Percentiles rank a stretch among this genome's conserved stretches.
Evolutionary conservation across 768 basidiomycete genomes (phyloP).

Genomic region (Russula brevipes): DNA sequence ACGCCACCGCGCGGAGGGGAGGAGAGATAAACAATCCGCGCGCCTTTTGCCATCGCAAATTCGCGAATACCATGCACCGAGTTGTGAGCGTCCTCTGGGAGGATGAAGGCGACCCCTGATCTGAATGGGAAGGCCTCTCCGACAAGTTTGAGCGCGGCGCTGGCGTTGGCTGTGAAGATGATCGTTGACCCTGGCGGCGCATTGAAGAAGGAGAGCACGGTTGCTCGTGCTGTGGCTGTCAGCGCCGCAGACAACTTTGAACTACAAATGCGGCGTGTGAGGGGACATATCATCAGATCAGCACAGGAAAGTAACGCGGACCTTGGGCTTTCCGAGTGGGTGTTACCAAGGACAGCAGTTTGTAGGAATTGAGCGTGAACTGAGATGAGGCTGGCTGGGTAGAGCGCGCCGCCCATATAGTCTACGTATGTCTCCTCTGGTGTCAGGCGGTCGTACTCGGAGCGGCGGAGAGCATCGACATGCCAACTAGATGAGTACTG

Average conservation of each 20-base stretch:
- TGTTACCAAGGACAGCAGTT: conserved; percentile 68
- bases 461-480: conserved; percentile 59
- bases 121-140: conserved; percentile 76
- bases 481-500: conserved; percentile 69
- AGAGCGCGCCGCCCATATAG: conserved; percentile 80
- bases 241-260: conserved; percentile 64
- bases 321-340: conserved; percentile 81
- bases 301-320: conserved; percentile 28
- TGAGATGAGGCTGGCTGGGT: conserved; percentile 70
- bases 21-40: conserved; percentile 57
- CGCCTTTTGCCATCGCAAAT: conserved; percentile 55
- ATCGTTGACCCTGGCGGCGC: conserved; percentile 75
- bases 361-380: conserved; percentile 67
- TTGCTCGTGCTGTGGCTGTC: conserved; percentile 62
- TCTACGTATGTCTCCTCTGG: conserved; percentile 75
- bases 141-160: conserved; percentile 72
- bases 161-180: conserved; percentile 77
- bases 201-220: conserved; percentile 71
- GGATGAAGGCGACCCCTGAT: conserved; percentile 53
- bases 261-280: conserved; percentile 35
- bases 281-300: background rate
- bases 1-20: conserved; percentile 63
- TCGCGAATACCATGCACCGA: conserved; percentile 78
- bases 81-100: conserved; percentile 77
- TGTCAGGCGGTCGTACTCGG: conserved; percentile 44